phyloP scores from a whole-genome alignment of 441 rosid genomes.

The Francoa sonchifolia region DNA sequence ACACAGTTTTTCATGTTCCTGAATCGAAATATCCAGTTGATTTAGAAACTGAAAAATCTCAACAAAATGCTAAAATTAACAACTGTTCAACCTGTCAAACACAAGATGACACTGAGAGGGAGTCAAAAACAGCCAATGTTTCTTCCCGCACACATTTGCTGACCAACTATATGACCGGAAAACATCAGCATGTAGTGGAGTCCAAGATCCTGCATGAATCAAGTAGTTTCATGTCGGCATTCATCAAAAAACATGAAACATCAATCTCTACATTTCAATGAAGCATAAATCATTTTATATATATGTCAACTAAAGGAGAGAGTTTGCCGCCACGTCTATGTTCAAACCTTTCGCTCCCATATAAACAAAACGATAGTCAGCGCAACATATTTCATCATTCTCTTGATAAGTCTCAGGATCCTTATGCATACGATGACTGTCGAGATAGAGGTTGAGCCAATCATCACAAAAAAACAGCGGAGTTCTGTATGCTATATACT shows the following conservation, averaged over 20 bases:
- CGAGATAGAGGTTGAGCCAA: conserved; percentile 85
- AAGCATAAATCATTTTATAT: too few relatives aligned
- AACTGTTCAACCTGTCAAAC: conserved; percentile 85
- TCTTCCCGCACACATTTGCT: conserved; percentile 85
- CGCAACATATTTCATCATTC: conserved; percentile 56
- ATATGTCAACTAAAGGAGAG: conserved; percentile 7
- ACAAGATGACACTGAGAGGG: conserved; percentile 61
- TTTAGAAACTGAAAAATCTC: conserved; percentile 3
- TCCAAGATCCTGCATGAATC: conserved; percentile 83
- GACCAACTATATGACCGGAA: conserved; percentile 96
- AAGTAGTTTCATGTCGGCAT: too few relatives aligned
- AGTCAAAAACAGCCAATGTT: conserved; percentile 72
- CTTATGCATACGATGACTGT: conserved; percentile 55
- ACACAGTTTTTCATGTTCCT: conserved; percentile 64
- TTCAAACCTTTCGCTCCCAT: conserved; percentile 89
- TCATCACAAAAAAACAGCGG: conserved; percentile 62
- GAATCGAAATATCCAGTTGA: conserved; percentile 13
- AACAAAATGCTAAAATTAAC: too few relatives aligned
- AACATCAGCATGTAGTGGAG: conserved; percentile 95
- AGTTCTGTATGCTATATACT: conserved; percentile 61
- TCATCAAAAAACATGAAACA: too few relatives aligned
- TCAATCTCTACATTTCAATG: too few relatives aligned
- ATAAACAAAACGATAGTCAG: conserved; percentile 92
- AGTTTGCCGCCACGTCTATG: conserved; percentile 7
- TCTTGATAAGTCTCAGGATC: conserved; percentile 36